These are phyloP conservation scores for Ustilago bromivora DNA, from an alignment of 1,284 basidiomycete species.

Conservation along the genomic window DNA sequence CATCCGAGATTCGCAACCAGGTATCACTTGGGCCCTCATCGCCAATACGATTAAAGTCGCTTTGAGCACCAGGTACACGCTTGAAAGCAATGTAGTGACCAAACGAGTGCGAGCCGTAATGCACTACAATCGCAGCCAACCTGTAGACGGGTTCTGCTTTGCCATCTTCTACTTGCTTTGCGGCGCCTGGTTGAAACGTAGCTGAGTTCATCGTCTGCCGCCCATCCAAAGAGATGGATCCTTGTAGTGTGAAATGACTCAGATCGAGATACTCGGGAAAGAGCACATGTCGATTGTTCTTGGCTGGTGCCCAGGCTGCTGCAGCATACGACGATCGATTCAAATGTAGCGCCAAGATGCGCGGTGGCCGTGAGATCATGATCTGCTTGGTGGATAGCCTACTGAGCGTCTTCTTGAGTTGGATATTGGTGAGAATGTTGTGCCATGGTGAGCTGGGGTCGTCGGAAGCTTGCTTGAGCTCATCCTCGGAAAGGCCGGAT, in stretches of 20 bases:
- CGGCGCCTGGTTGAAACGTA: not conserved
- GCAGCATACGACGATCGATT: constrained; percentile 61
- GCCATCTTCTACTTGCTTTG: not conserved
- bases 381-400: constrained; percentile 64
- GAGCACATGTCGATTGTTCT: constrained; percentile 62
- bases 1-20: constrained; percentile 67
- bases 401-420: constrained; percentile 47
- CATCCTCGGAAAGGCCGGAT: constrained; percentile 57
- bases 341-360: constrained; percentile 61
- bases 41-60: not conserved
- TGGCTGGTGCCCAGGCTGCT: constrained; percentile 56
- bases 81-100: constrained; percentile 68
- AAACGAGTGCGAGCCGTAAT: constrained; percentile 66
- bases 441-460: constrained; percentile 31
- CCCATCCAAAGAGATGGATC: constrained; percentile 45
- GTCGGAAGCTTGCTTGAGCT: constrained; percentile 38
- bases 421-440: constrained; percentile 30
- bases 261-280: constrained; percentile 65
- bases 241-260: constrained; percentile 48
- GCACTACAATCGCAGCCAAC: constrained; percentile 60
- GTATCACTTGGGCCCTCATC: constrained; percentile 12
- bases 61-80: constrained; percentile 11
- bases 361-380: constrained; percentile 62
- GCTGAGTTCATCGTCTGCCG: constrained; percentile 28
- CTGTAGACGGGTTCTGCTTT: constrained; percentile 38